Base-by-base conservation (phyloP, 1,284 basidiomycete genomes). In the Vanrija sp. region DNA sequence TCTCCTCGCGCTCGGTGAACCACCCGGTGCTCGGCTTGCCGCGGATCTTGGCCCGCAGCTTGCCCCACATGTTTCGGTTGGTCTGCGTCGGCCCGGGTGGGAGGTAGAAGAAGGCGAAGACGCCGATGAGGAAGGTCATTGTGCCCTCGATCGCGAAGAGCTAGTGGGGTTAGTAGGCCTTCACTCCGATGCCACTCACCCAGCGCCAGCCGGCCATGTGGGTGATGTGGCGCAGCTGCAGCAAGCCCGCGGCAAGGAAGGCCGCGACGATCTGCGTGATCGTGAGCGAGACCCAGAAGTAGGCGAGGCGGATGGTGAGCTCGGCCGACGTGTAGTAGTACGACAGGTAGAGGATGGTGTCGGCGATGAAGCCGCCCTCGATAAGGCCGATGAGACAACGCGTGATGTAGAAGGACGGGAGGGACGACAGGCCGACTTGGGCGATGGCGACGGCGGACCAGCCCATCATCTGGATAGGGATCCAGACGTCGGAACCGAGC, bases 1-100 rank as follows among this genome's bases (percentile, higher is more conserved):
- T 71, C 47, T 78, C 77, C 46, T 80, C 78, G n/a, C 72, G 63
- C 48, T 78, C 78, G 1, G 66, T 74, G 63, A 80, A 79, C 72
- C 73, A 79, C 1, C 73, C 74, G 5, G 6, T 34, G 34, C 14
- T 12, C 7, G 34, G 34, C n/a, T 73, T 70, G 34, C 49, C 48
- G 5, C 72, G 58, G 54, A 57, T 43, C 5, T 52, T 46, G 5
- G 50, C 56, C 44, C 52, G 65, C 61, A 12, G 60, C 52, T 10
- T 55, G 25, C 49, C 49, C 14, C 71, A 56, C 54, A 55, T 45
- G 16, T 48, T 21, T 21, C 53, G 57, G 23, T 61, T 61, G 12
- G 75, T 79, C 58, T 76, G 67, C 1, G 71, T 73, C 0, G 78
- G 77, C 3, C 65, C 53, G 1, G 78, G 62, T 1, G 73, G 67